phyloP scores from a whole-genome alignment of 768 basidiomycete genomes.

The Hygrophorus russula region DNA sequence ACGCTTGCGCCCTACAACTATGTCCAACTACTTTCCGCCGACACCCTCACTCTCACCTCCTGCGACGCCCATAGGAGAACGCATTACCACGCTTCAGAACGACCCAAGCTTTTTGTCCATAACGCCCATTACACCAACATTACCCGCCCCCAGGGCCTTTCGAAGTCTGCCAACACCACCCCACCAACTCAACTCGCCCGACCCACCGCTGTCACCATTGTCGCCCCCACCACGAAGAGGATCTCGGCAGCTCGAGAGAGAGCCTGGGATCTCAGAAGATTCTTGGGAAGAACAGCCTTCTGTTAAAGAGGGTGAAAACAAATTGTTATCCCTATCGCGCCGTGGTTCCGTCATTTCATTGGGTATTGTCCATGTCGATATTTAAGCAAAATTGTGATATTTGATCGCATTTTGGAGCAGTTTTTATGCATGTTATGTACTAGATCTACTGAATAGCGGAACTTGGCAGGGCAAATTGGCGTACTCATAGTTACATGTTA shows the following conservation, averaged over 20 bases:
- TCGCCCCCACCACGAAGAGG: conserved; percentile 56
- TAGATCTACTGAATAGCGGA: neutral
- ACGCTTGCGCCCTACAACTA: conserved; percentile 8
- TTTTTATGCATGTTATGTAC: neutral
- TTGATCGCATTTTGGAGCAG: neutral
- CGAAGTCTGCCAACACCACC: conserved; percentile 13
- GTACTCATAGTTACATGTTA: too few species aligned
- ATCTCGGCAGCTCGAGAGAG: conserved; percentile 34
- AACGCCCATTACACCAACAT: conserved; percentile 30
- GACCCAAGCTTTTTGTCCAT: conserved; percentile 55
- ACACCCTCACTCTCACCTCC: conserved; percentile 18
- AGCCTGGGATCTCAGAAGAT: conserved; percentile 12
- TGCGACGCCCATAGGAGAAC: conserved; percentile 53
- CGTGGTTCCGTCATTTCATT: conserved; percentile 45
- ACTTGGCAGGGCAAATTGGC: too few species aligned
- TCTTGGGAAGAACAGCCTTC: conserved; percentile 16
- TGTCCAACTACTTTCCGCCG: neutral
- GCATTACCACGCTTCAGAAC: conserved; percentile 37
- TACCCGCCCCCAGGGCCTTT: conserved; percentile 14
- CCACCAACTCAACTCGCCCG: conserved; percentile 10
- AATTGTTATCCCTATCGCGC: conserved; percentile 30
- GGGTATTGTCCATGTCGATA: conserved; percentile 30
- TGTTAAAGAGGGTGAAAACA: conserved; percentile 17
- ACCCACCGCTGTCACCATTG: conserved; percentile 20
- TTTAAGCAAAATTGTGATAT: too few species aligned